phyloP scores from a whole-genome alignment of 2,329 filamentous ascomycete genomes.

The Diplocarpon rosae region DNA sequence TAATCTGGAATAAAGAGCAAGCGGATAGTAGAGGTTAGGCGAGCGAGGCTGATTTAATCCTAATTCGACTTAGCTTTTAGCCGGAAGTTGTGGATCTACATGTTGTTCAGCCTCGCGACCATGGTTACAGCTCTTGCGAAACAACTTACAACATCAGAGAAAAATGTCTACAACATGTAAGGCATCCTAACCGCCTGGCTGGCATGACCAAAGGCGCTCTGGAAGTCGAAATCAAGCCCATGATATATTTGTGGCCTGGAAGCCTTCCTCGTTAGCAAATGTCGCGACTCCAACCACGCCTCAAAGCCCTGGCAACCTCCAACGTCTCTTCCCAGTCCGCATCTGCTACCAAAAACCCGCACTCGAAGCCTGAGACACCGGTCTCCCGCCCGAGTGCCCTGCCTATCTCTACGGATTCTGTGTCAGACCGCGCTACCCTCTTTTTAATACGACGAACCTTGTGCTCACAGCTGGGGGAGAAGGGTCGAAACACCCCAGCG shows the following conservation, averaged over 20 bases:
- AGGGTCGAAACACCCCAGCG: slow-evolving; percentile 39
- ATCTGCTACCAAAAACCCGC: slow-evolving; percentile 11
- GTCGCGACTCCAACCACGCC: slow-evolving; percentile 16
- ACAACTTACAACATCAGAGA: neutral
- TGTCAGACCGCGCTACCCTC: slow-evolving; percentile 69
- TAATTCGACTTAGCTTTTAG: too few relatives aligned
- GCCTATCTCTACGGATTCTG: slow-evolving; percentile 35
- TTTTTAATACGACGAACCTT: slow-evolving; percentile 74
- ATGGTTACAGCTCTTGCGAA: too few relatives aligned
- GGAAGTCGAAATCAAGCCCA: neutral
- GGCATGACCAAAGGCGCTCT: neutral
- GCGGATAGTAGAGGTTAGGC: too few relatives aligned
- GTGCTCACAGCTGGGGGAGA: slow-evolving; percentile 57
- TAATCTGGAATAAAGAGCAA: too few relatives aligned
- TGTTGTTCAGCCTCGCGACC: too few relatives aligned
- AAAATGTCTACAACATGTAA: neutral
- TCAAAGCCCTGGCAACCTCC: slow-evolving; percentile 13
- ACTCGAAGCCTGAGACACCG: slow-evolving; percentile 11
- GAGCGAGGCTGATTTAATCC: too few relatives aligned
- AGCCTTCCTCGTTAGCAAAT: slow-evolving; percentile 6
- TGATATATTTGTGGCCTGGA: neutral
- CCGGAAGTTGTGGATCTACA: too few relatives aligned
- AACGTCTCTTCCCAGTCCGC: slow-evolving; percentile 15
- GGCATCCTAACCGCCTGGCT: neutral
- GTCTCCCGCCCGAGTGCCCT: slow-evolving; percentile 24